Evolutionary conservation across 176 grass and related monocot species (phyloP).

Genomic region (Triticum timopheevii): DNA sequence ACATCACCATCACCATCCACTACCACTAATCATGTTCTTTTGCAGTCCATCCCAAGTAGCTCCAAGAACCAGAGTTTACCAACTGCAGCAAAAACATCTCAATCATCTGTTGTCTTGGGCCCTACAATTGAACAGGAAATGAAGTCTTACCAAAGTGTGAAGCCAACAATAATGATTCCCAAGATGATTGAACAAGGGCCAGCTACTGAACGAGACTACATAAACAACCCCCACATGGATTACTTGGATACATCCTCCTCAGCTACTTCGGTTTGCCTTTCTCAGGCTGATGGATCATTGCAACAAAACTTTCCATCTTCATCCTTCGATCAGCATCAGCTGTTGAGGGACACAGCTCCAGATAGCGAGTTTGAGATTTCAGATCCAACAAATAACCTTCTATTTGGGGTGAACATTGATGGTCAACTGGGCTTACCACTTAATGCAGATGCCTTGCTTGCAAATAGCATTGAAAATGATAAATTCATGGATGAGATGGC

Average conservation of each 20-base stretch:
- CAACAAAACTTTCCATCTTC: constrained; percentile 61
- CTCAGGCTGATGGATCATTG: constrained; percentile 64
- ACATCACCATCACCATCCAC: constrained; percentile 38
- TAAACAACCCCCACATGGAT: constrained; percentile 50
- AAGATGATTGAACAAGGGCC: constrained; percentile 52
- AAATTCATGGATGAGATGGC: constrained; percentile 64
- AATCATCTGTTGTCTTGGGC: constrained; percentile 52
- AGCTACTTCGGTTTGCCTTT: constrained; percentile 74
- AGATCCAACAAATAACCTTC: constrained; percentile 71
- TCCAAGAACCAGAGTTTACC: constrained; percentile 38
- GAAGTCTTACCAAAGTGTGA: constrained; percentile 39
- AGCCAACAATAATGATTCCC: constrained; percentile 38
- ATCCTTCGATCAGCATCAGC: constrained; percentile 60
- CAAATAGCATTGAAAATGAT: constrained; percentile 43
- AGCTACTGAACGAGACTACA: constrained; percentile 45
- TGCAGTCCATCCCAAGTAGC: constrained; percentile 46
- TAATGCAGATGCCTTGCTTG: constrained; percentile 50
- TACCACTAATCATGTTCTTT: constrained; percentile 44
- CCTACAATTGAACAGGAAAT: constrained; percentile 32
- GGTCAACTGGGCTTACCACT: constrained; percentile 56
- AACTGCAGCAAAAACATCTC: constrained; percentile 51
- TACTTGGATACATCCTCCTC: constrained; percentile 79
- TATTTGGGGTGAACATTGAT: constrained; percentile 73
- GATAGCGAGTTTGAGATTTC: constrained; percentile 53
- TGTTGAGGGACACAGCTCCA: constrained; percentile 49